Evolutionary conservation across 1,139 yeast species (phyloP).

Genomic region (Pichia sp.): DNA sequence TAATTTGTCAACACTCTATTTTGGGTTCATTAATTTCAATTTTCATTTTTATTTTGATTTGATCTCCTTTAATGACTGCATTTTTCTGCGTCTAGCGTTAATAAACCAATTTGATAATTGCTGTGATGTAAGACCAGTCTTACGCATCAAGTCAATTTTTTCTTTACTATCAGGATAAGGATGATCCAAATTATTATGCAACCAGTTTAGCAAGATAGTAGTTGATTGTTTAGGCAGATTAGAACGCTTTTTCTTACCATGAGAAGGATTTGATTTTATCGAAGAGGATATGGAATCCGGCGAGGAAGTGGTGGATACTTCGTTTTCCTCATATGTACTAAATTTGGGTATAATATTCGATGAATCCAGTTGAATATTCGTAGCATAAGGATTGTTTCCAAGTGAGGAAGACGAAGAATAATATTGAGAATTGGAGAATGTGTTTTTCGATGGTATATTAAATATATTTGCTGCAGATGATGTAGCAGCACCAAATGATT

Average conservation of each 20-base stretch:
- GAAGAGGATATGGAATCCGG: neutral
- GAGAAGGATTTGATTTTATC: neutral
- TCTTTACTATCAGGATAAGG: slow-evolving; percentile 94
- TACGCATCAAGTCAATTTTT: slow-evolving; percentile 66
- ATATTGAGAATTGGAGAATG: slow-evolving; percentile 9
- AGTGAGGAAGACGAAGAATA: neutral
- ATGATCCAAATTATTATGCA: slow-evolving; percentile 74
- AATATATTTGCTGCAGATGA: neutral
- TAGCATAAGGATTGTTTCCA: neutral
- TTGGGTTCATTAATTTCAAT: too few relatives aligned
- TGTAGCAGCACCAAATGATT: slow-evolving; percentile 6
- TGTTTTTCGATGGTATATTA: too few relatives aligned
- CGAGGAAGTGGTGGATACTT: neutral
- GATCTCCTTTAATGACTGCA: slow-evolving; percentile 28
- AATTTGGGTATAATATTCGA: slow-evolving; percentile 1
- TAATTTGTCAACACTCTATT: too few relatives aligned
- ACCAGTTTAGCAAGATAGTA: slow-evolving; percentile 73
- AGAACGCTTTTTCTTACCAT: slow-evolving; percentile 22
- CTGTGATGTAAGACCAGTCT: slow-evolving; percentile 84
- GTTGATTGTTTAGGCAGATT: slow-evolving; percentile 90
- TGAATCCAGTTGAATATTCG: neutral
- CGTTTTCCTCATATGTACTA: neutral
- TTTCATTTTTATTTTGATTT: neutral
- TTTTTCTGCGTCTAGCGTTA: slow-evolving; percentile 84
- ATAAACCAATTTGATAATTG: slow-evolving; percentile 96